phyloP scores from a whole-genome alignment of 352 stramenopile species.

The Phytophthora pluvialis region DNA sequence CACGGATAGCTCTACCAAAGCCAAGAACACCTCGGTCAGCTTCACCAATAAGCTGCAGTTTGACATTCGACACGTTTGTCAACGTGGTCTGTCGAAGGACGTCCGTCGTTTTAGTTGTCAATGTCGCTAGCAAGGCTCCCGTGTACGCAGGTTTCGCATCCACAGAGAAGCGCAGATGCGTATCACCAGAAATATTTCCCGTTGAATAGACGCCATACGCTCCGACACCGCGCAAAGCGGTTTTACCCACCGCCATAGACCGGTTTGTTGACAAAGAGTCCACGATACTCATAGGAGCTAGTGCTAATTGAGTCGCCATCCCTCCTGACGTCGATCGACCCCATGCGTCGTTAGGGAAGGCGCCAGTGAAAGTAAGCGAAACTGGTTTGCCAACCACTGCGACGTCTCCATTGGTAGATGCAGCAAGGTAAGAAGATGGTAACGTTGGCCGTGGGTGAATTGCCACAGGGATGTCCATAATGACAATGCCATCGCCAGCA shows the following conservation, averaged over 20 bases:
- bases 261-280: slow-evolving; percentile 8
- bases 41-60: slow-evolving; percentile 30
- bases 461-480: slow-evolving; percentile 46
- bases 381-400: slow-evolving; percentile 33
- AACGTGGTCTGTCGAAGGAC: slow-evolving; percentile 21
- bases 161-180: slow-evolving; percentile 18
- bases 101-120: slow-evolving; percentile 27
- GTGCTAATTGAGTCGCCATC: slow-evolving; percentile 26
- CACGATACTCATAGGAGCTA: slow-evolving; percentile 17
- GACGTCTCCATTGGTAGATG: slow-evolving; percentile 11
- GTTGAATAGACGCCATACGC: slow-evolving; percentile 26
- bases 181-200: slow-evolving; percentile 14
- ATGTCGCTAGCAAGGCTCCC: slow-evolving; percentile 18
- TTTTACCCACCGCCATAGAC: slow-evolving; percentile 1
- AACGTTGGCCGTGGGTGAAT: slow-evolving; percentile 34
- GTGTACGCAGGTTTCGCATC: slow-evolving; percentile 20
- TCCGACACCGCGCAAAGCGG: slow-evolving; percentile 8
- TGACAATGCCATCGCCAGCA: slow-evolving; percentile 41
- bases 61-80: slow-evolving; percentile 19
- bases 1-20: slow-evolving; percentile 21
- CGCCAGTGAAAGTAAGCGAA: slow-evolving; percentile 21
- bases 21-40: slow-evolving; percentile 23
- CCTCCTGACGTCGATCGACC: slow-evolving; percentile 17
- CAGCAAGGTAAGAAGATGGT: slow-evolving; percentile 20
- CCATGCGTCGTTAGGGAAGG: slow-evolving; percentile 16